A percentile compares a stretch with the other conserved stretches of the same genome.
phyloP scores from a whole-genome alignment of 495 filamentous ascomycete genomes.

The Hyaloscypha finlandica region DNA sequence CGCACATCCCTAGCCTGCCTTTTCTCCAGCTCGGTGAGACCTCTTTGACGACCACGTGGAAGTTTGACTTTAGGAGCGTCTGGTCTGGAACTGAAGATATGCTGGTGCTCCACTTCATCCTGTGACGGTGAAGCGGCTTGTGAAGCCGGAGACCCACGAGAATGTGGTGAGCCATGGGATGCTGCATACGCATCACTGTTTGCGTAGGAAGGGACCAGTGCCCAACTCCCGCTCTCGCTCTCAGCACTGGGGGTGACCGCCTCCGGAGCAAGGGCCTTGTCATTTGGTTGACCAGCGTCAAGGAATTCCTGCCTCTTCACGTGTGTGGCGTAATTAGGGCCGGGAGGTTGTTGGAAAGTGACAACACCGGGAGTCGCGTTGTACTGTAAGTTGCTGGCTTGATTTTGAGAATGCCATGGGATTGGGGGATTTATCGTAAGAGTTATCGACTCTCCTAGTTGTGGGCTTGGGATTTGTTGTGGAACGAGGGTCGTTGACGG shows the following conservation, averaged over 20 bases:
- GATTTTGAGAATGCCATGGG: conserved; percentile 24
- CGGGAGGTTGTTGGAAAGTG: conserved; percentile 17
- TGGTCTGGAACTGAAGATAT: conserved; percentile 22
- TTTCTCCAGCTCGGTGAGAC: conserved; percentile 28
- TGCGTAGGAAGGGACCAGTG: neutral
- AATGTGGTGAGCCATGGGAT: conserved; percentile 22
- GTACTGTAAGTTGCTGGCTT: conserved; percentile 11
- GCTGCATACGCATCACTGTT: neutral
- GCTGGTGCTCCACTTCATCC: conserved; percentile 22
- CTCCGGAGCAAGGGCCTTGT: conserved; percentile 14
- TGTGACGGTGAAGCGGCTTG: conserved; percentile 11
- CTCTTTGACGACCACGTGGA: conserved; percentile 24
- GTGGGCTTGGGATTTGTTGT: neutral
- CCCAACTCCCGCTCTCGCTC: conserved; percentile 23
- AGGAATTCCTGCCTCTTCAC: conserved; percentile 16
- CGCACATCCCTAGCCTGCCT: conserved; percentile 30
- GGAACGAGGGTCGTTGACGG: neutral
- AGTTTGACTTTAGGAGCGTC: conserved; percentile 25
- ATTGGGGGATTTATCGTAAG: neutral
- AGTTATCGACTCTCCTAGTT: neutral
- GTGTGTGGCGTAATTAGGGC: conserved; percentile 10
- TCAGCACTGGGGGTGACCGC: conserved; percentile 15
- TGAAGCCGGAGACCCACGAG: conserved; percentile 17
- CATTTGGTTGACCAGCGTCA: neutral
- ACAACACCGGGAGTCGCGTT: conserved; percentile 13